Conservation (phyloP, 1,284 basidiomycete species). For the Xanthoconium separans region DNA sequence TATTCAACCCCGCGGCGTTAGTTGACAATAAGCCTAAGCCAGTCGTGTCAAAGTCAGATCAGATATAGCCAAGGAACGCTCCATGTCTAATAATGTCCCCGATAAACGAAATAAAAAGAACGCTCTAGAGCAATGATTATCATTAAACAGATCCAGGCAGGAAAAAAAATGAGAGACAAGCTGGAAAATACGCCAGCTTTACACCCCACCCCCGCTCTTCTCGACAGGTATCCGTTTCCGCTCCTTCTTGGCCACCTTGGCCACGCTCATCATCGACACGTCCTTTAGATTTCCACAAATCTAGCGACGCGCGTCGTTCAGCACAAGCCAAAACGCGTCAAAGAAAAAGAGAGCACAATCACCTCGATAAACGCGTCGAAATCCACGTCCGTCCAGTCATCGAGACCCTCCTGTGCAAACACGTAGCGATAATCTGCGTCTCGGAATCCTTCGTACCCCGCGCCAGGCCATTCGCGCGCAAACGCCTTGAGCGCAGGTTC, state of each 20-base stretch:
- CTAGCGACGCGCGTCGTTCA: constrained; percentile 34
- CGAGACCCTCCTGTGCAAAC: constrained; percentile 73
- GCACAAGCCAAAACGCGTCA: not conserved
- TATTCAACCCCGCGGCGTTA: too few species aligned
- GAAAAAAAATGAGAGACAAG: not conserved
- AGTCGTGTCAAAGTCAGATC: too few species aligned
- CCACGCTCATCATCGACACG: constrained; percentile 58
- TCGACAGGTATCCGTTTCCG: constrained; percentile 77
- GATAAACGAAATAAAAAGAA: not conserved
- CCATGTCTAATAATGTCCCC: too few species aligned
- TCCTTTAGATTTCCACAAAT: constrained; percentile 84
- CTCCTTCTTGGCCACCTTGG: constrained; percentile 38
- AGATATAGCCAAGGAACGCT: not conserved
- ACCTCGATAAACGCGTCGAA: constrained; percentile 85
- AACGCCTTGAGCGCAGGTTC: constrained; percentile 41
- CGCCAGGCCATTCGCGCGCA: constrained; percentile 41
- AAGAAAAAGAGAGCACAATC: not conserved
- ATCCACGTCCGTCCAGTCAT: constrained; percentile 52
- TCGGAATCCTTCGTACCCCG: constrained; percentile 50
- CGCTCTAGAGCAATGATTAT: not conserved
- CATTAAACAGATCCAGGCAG: not conserved
- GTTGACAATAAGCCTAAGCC: too few species aligned
- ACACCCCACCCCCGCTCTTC: constrained; percentile 83
- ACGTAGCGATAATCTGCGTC: constrained; percentile 70
- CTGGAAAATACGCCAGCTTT: constrained; percentile 12